Evolutionary conservation across 768 basidiomycete species (phyloP).

Genomic region (Mycena venus): DNA sequence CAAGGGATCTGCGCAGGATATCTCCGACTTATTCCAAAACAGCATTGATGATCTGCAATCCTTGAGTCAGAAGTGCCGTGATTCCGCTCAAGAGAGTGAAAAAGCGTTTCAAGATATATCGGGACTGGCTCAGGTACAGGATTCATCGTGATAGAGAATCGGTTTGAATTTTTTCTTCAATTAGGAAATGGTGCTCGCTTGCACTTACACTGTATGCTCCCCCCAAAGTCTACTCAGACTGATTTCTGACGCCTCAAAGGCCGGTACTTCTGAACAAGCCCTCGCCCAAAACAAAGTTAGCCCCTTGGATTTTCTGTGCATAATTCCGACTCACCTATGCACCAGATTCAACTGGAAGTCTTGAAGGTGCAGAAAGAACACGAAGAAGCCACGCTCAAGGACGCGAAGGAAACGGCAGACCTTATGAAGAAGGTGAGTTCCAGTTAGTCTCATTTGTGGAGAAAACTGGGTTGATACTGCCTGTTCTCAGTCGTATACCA

Average conservation of each 20-base stretch:
- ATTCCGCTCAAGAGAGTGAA: not conserved
- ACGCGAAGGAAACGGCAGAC: no score
- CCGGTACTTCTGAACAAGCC: not conserved
- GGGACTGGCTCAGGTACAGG: not conserved
- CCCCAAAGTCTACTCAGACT: no score
- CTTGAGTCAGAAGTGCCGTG: not conserved
- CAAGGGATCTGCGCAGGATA: not conserved
- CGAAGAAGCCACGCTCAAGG: not conserved
- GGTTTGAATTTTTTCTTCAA: no score
- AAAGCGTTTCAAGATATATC: not conserved
- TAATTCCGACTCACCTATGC: no score
- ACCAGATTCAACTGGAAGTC: not conserved
- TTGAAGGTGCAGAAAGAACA: not conserved
- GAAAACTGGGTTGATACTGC: not conserved
- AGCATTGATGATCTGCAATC: not conserved
- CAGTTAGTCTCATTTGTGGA: not conserved
- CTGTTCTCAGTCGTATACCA: not conserved
- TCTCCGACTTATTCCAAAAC: not conserved
- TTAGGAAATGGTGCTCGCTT: constrained; percentile 9
- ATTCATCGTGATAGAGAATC: no score
- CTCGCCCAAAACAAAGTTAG: not conserved
- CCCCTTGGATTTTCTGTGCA: not conserved
- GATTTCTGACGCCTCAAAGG: not conserved
- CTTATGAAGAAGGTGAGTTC: not conserved
- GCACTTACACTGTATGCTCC: not conserved